Percentiles rank a stretch among this genome's conserved stretches.
Conservation (phyloP, 176 grass and related monocot genomes). For the Rhynchospora pubera region DNA sequence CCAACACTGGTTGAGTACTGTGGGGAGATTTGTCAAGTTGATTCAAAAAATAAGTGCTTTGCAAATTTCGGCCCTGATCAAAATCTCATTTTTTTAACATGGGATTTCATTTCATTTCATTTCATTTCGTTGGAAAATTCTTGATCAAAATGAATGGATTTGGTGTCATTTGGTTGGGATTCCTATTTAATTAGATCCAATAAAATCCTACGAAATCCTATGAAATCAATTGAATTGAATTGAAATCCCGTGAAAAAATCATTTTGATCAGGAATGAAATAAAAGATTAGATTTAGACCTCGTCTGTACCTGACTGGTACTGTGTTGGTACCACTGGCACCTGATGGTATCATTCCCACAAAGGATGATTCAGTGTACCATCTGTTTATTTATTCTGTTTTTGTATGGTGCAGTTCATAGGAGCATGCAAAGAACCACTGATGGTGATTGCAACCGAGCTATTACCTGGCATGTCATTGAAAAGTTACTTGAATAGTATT, state of each 20-base stretch:
- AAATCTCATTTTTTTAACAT: too few relatives aligned
- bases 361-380: background rate
- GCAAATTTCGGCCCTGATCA: too few relatives aligned
- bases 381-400: background rate
- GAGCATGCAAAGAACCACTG: conserved; percentile 94
- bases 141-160: too few relatives aligned
- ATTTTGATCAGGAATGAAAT: background rate
- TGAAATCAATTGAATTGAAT: too few relatives aligned
- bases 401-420: conserved; percentile 52
- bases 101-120: too few relatives aligned
- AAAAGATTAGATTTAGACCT: background rate
- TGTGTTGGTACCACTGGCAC: background rate
- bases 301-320: background rate
- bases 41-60: background rate
- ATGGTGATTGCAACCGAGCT: conserved; percentile 98
- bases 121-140: too few relatives aligned
- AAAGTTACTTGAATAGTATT: conserved; percentile 76
- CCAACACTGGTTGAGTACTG: background rate
- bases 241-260: too few relatives aligned
- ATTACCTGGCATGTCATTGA: conserved; percentile 75
- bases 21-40: background rate
- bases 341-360: background rate
- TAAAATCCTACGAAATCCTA: too few relatives aligned
- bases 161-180: too few relatives aligned
- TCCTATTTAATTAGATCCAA: too few relatives aligned